Conservation (phyloP, 2,329 filamentous ascomycete species). For the Xylaria sp. region DNA sequence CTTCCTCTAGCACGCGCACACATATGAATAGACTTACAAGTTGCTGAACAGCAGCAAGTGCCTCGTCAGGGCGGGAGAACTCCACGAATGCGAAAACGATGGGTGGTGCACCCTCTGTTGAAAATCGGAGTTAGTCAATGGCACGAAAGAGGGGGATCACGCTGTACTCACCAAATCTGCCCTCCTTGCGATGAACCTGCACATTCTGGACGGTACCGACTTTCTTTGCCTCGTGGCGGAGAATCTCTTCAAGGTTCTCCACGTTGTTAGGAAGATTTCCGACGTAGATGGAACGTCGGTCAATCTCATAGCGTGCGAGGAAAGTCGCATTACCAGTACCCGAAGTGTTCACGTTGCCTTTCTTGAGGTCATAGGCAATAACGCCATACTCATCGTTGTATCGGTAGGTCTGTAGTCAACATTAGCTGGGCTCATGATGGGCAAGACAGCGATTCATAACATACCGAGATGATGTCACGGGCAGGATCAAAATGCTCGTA, state of each 20-base stretch:
- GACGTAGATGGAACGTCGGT: constrained; percentile 34
- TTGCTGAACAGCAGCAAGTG: constrained; percentile 34
- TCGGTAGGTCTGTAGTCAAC: constrained; percentile 30
- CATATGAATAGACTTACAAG: constrained; percentile 33
- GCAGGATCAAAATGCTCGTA: constrained; percentile 48
- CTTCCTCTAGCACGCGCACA: not conserved
- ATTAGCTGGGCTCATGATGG: constrained; percentile 13
- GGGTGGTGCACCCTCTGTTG: constrained; percentile 20
- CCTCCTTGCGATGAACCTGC: constrained; percentile 29
- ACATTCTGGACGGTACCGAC: constrained; percentile 29
- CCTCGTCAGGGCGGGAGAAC: constrained; percentile 35
- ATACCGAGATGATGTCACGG: constrained; percentile 46
- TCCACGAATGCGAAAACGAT: constrained; percentile 37
- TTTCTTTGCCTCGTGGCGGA: constrained; percentile 23
- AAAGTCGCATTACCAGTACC: constrained; percentile 28
- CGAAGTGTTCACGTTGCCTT: constrained; percentile 22
- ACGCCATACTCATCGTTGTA: constrained; percentile 31
- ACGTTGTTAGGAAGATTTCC: constrained; percentile 29
- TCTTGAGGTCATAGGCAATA: constrained; percentile 33
- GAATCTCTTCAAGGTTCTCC: constrained; percentile 23
- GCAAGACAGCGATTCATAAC: constrained; percentile 17
- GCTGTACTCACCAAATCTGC: constrained; percentile 7
- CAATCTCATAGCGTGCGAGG: constrained; percentile 31
- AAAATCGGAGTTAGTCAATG: constrained; percentile 1
- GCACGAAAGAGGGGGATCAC: not conserved